A percentile compares a stretch with the other conserved stretches of the same genome.
phyloP scores from a whole-genome alignment of 129 eudicot genomes.

The Saposhnikovia divaricata region DNA sequence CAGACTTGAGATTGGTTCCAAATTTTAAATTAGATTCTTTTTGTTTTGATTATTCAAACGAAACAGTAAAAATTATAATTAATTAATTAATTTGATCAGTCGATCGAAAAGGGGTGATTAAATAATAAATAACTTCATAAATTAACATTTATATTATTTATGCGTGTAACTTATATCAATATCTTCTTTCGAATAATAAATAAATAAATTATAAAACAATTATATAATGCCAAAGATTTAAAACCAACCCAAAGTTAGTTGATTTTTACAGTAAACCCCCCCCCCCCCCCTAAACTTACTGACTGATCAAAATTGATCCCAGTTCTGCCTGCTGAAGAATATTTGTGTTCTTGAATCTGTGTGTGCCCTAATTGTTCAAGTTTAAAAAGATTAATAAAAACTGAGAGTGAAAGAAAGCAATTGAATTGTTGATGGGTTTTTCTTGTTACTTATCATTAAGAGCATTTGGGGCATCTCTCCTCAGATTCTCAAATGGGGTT shows the following conservation, averaged over 20 bases:
- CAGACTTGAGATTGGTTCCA: too few species aligned
- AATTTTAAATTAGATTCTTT: too few species aligned
- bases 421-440: constrained; percentile 15
- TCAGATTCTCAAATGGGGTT: constrained; percentile 45
- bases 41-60: too few species aligned
- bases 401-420: background rate
- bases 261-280: background rate
- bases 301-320: background rate
- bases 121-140: too few species aligned
- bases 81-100: too few species aligned
- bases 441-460: constrained; percentile 24
- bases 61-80: too few species aligned
- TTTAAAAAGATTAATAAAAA: background rate
- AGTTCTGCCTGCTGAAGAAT: background rate
- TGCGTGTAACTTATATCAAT: too few species aligned
- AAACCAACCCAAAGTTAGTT: too few species aligned
- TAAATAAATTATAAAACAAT: too few species aligned
- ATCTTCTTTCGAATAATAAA: too few species aligned
- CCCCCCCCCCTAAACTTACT: background rate
- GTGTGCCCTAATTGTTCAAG: background rate
- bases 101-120: too few species aligned
- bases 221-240: background rate
- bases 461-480: constrained; percentile 38
- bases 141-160: too few species aligned
- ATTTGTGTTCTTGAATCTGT: background rate